Base-by-base conservation (phyloP, 1,284 basidiomycete genomes). In the Microbotryomycetes sp. region DNA sequence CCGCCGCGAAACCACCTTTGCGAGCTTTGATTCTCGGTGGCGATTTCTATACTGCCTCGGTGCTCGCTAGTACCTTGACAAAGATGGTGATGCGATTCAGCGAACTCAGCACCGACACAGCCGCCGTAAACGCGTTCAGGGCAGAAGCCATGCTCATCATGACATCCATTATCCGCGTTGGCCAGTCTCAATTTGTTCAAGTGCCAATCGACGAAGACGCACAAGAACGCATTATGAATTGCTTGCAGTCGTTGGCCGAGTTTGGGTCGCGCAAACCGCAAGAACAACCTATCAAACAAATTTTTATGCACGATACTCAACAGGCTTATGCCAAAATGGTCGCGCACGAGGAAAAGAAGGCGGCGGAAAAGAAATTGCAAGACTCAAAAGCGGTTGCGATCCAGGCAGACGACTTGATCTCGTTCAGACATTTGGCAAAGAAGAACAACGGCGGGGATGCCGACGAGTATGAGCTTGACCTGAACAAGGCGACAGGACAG, bases 81-180 rank as follows among this genome's bases (percentile, higher is more conserved):
- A 98, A 98, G 78, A 82, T 99, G 28, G 87, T 96, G 11, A 80
- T 97, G 50, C 83, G 93, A 26, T 91, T 87, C 73, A 79, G 82
- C 23, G 83, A 88, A 66, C 76, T 84, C 29, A 79, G 81, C 3
- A 72, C 74, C 23, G 87, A 91, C 69, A 74, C 75, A 21, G 76
- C 78, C 56, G 80, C 82, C 41, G 80, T 83, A 54, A 92, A 93
- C 70, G 79, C 82, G 9, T 77, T 97, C 11, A 84, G 88, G 28
- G 94, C 94, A 21, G 94, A 98, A 86, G 86, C 91, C 3, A 97
- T 98, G 89, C 81, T 98, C 61, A 92, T 98, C 74, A 97, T 99
- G 94, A 88, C 91, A 2, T 96, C 91, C 18, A 82, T 96, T 72
- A 89, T 98, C 71, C 90, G 94, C 53, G 91, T 97, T 52, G 96